Conservation (phyloP, 164 flowering plant genomes). For the Magnolia changhungtana region DNA sequence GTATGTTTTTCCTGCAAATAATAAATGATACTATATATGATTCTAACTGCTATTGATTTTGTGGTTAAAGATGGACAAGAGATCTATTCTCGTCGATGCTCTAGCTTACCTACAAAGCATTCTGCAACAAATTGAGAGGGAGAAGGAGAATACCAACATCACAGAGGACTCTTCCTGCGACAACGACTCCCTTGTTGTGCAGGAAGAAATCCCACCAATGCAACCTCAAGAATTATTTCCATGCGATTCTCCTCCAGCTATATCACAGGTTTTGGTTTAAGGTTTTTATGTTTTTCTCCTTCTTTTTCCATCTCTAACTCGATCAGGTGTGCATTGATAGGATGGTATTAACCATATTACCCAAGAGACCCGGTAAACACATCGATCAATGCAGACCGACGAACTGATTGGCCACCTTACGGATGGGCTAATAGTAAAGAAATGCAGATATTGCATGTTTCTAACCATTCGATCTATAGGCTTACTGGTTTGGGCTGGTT, state of each 20-base stretch:
- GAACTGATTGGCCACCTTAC: no score
- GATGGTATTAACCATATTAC: no score
- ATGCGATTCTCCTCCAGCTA: not conserved
- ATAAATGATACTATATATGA: not conserved
- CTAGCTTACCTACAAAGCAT: conserved; percentile 16
- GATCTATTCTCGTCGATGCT: conserved; percentile 24
- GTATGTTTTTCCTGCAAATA: not conserved
- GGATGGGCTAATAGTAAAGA: no score
- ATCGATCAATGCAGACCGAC: no score
- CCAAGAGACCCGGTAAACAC: no score
- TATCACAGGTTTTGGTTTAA: not conserved
- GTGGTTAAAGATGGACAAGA: conserved; percentile 19
- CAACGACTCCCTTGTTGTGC: not conserved
- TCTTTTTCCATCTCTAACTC: no score
- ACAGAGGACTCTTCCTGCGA: not conserved
- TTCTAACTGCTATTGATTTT: not conserved
- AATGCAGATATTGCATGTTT: no score
- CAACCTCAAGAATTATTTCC: not conserved
- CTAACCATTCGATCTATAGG: no score
- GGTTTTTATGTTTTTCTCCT: not conserved
- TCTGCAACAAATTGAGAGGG: conserved; percentile 14
- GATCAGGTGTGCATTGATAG: no score
- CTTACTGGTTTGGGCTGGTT: no score
- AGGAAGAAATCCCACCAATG: not conserved
- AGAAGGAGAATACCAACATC: not conserved